Base-by-base conservation (phyloP, 331 rosid genomes). In the Pyrus hybrid region DNA sequence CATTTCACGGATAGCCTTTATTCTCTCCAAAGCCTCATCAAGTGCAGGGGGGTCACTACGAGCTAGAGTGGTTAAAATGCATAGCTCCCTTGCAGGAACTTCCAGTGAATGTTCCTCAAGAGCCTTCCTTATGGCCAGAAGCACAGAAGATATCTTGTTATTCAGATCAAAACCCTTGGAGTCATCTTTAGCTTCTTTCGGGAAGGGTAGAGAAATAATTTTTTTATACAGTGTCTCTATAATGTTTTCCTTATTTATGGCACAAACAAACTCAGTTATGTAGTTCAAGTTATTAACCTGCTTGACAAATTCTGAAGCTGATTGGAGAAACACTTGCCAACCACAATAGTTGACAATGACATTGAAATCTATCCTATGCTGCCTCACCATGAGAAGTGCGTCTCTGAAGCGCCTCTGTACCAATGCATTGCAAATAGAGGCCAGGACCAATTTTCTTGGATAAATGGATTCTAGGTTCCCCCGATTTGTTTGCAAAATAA, bases 251-350 rank as follows among this genome's bases (percentile, higher is more conserved):
- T 90, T 95, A 76, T 92, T 95, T 70, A 95, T 72, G 83, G 97
- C 92, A 86, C 97, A 95, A 53, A 95, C 89, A 83, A 95, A 95
- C 82, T 95, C 97, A 12, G 99, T 95, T 80, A 95, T 90, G 88
- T 92, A 76, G 80, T 83, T 83, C 78, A 92, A 89, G 83, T 85
- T 92, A 88, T 85, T 82, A 87, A 90, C 88, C 85, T 95, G 96
- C 86, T 79, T 83, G 71, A 92, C 96, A 81, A 95, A 90, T 76
- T 90, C 97, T 26, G 91, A 64, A 74, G 99, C 93, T 65, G 83
- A 89, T 67, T 86, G 90, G 62, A 93, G 87, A 84, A 95, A 95
- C 67, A 84, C 73, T 79, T 80, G 85, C 88, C 89, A 90, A 63
- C 98, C 96, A 86, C 93, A 82, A 70, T 84, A 86, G 83, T 95